Evolutionary conservation across 768 basidiomycete genomes (phyloP), one percentile per base, ranked within the genome.

Genomic region (Dentipellis sp.): DNA sequence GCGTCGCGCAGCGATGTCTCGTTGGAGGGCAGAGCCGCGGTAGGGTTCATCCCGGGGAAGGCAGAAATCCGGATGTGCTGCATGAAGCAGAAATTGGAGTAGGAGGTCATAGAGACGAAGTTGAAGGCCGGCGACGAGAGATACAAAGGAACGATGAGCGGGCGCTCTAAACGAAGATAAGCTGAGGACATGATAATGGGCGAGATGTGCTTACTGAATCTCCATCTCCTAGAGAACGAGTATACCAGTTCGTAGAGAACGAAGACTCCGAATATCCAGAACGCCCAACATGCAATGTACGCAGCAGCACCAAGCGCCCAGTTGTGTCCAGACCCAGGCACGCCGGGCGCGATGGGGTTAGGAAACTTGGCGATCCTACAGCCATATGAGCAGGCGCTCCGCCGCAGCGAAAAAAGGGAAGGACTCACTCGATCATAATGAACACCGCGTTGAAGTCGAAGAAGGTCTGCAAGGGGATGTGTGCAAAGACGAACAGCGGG

Each of bases 381-480:
- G 48, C 22, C 58, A 10, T 10, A 42, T 42, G 9, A 39, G 14
- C 21, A 36, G 22, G 48, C 48, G 50, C 45, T 52, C 54, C 38
- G 42, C n/a, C 55, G 52, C 58, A 58, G 38, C 56, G 40, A 23
- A 5, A 50, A 14, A 42, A 37, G 35, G 38, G 45, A 37, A 37
- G 45, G 12, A 84, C 91, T 73, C 65, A 93, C 91, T 91, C 83
- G 42, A 92, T 66, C 63, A 94, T 68, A 62, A 92, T 83, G 72
- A 83, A 94, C 61, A 86, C 83, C 62, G 85, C 83, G 68, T 94
- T 93, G 68, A 93, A 91, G 66, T 95, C 93, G 67, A 94, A 84
- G 66, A 87, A 94, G 0, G 86, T 83, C 68, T 93, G 91, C 9
- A 89, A 67, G 22, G 82, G 81, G 40, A 91, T 71, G 65, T 90